Percentiles rank a stretch among this genome's conserved stretches.
phyloP scores from a whole-genome alignment of 345 rosid genomes.

The Hirschfeldia incana region DNA sequence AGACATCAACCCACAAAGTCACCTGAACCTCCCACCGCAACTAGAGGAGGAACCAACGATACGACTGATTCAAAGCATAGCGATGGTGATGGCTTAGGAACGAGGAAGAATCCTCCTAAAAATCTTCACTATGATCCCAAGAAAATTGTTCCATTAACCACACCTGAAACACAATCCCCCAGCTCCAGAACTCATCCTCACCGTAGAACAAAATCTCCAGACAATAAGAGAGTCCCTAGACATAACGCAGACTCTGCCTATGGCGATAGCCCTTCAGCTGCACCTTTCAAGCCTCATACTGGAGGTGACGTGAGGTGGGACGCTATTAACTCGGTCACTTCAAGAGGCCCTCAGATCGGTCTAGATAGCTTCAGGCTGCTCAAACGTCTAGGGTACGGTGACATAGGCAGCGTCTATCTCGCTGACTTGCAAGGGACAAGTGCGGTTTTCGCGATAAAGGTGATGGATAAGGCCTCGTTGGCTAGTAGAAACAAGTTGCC shows the following conservation, averaged over 20 bases:
- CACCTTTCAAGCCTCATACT: constrained; percentile 74
- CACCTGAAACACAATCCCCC: constrained; percentile 26
- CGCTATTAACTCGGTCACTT: constrained; percentile 53
- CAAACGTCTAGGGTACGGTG: constrained; percentile 88
- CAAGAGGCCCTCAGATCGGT: constrained; percentile 57
- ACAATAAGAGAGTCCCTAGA: constrained; percentile 37
- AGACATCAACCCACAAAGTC: constrained; percentile 35
- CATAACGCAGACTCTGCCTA: constrained; percentile 31
- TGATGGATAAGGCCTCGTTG: constrained; percentile 82
- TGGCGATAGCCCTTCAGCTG: constrained; percentile 48
- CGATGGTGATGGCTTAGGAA: constrained; percentile 27
- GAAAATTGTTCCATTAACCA: constrained; percentile 38
- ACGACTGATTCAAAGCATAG: constrained; percentile 20
- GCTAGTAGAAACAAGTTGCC: constrained; percentile 84
- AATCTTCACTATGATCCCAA: constrained; percentile 33
- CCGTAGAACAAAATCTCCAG: constrained; percentile 16
- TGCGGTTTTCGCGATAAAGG: constrained; percentile 78
- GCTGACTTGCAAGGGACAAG: constrained; percentile 74
- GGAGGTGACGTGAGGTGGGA: constrained; percentile 92
- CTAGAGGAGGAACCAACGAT: constrained; percentile 22
- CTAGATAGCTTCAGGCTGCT: constrained; percentile 74
- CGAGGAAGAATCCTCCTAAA: constrained; percentile 23
- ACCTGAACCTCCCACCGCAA: constrained; percentile 25
- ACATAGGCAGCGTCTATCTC: constrained; percentile 79
- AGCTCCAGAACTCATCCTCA: constrained; percentile 18